Evolutionary conservation across 257 asterid genomes (phyloP).

Genomic region (Gentiana straminea): DNA sequence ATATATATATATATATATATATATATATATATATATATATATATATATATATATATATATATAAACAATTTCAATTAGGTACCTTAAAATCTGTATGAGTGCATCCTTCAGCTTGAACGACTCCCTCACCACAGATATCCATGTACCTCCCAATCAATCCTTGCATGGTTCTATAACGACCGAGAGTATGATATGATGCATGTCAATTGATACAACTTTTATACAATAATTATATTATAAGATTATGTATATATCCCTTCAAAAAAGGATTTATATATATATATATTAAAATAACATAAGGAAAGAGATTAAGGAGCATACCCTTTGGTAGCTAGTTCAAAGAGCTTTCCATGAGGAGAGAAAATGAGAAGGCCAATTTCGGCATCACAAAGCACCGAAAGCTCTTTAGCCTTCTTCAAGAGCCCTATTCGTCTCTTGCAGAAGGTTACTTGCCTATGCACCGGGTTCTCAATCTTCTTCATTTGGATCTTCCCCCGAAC

Average conservation of each 20-base stretch:
- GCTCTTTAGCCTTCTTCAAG: constrained; percentile 91
- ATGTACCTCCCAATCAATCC: constrained; percentile 66
- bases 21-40: too few relatives aligned
- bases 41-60: too few relatives aligned
- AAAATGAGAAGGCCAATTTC: constrained; percentile 76
- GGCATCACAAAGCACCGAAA: constrained; percentile 85
- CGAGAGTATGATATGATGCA: too few relatives aligned
- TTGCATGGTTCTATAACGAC: constrained; percentile 47
- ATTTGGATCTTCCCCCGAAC: constrained; percentile 95
- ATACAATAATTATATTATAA: too few relatives aligned
- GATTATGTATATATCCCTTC: too few relatives aligned
- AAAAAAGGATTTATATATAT: too few relatives aligned
- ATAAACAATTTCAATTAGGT: too few relatives aligned
- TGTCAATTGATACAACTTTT: too few relatives aligned
- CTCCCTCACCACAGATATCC: constrained; percentile 6
- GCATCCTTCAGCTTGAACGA: too few relatives aligned
- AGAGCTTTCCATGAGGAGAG: constrained; percentile 84
- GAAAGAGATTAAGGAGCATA: not conserved
- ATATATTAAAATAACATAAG: too few relatives aligned
- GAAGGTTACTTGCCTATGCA: constrained; percentile 88
- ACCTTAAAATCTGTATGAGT: too few relatives aligned
- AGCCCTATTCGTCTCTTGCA: constrained; percentile 94
- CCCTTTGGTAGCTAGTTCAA: constrained; percentile 86
- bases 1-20: too few relatives aligned
- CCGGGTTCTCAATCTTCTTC: constrained; percentile 90